Evolutionary conservation across 1,139 yeast genomes (phyloP).

Genomic region (Blastobotrys elegans): DNA sequence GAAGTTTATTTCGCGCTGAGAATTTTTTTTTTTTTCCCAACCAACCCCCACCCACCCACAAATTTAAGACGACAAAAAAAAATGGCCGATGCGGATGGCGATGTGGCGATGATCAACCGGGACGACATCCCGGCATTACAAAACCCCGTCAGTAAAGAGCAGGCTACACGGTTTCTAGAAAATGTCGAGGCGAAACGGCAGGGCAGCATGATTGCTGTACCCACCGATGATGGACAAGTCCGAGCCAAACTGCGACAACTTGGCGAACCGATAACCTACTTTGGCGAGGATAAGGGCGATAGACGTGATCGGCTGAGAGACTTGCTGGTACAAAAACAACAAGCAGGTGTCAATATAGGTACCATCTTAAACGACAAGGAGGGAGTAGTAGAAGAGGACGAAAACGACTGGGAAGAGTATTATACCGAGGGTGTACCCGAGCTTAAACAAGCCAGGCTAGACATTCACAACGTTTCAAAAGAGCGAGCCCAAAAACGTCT

Average conservation of each 20-base stretch:
- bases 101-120: neutral
- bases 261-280: conserved; percentile 54
- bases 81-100: conserved; percentile 8
- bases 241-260: conserved; percentile 43
- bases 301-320: conserved; percentile 55
- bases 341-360: conserved; percentile 21
- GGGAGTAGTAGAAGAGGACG: conserved; percentile 36
- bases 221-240: conserved; percentile 63
- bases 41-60: too few relatives aligned
- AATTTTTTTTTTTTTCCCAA: too few relatives aligned
- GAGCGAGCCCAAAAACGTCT: conserved; percentile 43
- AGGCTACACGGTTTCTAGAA: conserved; percentile 5
- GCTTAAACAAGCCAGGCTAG: conserved; percentile 50
- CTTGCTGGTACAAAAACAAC: conserved; percentile 32
- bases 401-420: conserved; percentile 68
- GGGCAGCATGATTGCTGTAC: conserved; percentile 39
- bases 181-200: neutral
- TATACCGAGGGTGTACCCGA: conserved; percentile 72
- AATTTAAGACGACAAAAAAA: neutral
- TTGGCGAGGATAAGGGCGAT: conserved; percentile 58
- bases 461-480: conserved; percentile 51
- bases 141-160: neutral
- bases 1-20: neutral
- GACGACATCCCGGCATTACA: neutral
- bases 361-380: conserved; percentile 27